Evolutionary conservation across 805 yeast genomes (phyloP).

Genomic region (Candida oleophila): DNA sequence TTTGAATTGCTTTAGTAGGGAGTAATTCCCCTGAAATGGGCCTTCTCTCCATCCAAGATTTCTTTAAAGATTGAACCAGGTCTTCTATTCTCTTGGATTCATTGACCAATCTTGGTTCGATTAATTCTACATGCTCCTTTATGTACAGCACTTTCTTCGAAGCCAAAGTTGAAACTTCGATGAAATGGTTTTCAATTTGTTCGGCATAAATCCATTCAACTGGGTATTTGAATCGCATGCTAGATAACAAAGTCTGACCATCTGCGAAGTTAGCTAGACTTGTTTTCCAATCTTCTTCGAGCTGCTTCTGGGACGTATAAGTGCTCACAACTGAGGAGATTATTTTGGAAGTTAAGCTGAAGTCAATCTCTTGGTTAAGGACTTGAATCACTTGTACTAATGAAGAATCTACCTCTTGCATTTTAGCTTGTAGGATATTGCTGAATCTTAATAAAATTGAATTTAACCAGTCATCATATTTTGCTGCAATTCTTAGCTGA

Average conservation of each 20-base stretch:
- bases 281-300: conserved; percentile 17
- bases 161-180: conserved; percentile 40
- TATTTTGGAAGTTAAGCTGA: conserved; percentile 27
- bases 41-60: conserved; percentile 49
- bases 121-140: conserved; percentile 39
- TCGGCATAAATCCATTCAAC: conserved; percentile 59
- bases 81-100: conserved; percentile 39
- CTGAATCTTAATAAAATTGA: conserved; percentile 43
- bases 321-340: conserved; percentile 36
- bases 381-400: conserved; percentile 30
- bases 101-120: conserved; percentile 39
- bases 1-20: conserved; percentile 45
- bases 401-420: conserved; percentile 26
- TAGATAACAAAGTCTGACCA: conserved; percentile 38
- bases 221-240: conserved; percentile 49
- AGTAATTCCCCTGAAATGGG: conserved; percentile 44
- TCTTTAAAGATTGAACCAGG: conserved; percentile 23
- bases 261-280: conserved; percentile 6
- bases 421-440: conserved; percentile 27
- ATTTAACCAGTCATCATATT: conserved; percentile 60
- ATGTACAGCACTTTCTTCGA: conserved; percentile 34
- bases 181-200: conserved; percentile 54
- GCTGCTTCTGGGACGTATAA: conserved; percentile 8
- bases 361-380: conserved; percentile 7
- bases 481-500: conserved; percentile 49